Evolutionary conservation across 495 filamentous ascomycete genomes (phyloP).

Genomic region (Hypoxylon fragiforme): DNA sequence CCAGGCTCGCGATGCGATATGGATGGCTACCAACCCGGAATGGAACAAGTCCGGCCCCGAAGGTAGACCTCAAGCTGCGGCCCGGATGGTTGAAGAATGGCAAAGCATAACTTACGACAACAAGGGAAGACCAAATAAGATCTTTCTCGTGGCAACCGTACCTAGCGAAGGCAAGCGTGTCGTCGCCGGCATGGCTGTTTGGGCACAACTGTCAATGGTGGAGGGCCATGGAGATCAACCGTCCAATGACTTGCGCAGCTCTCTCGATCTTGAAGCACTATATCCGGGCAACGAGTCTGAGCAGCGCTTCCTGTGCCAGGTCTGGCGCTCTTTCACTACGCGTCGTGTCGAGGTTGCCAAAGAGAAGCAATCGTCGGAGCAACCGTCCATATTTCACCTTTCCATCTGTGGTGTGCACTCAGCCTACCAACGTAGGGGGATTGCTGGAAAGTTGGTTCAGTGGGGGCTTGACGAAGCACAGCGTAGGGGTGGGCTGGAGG

Average conservation of each 20-base stretch:
- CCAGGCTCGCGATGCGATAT: slow-evolving; percentile 46
- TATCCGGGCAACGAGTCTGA: slow-evolving; percentile 44
- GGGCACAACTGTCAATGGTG: slow-evolving; percentile 38
- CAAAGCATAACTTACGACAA: slow-evolving; percentile 31
- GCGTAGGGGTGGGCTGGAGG: slow-evolving; percentile 43
- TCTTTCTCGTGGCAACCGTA: slow-evolving; percentile 51
- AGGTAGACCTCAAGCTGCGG: slow-evolving; percentile 35
- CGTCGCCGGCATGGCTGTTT: slow-evolving; percentile 49
- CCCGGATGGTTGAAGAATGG: slow-evolving; percentile 40
- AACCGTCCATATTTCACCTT: slow-evolving; percentile 43
- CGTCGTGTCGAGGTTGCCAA: slow-evolving; percentile 39
- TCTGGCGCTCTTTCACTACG: slow-evolving; percentile 33
- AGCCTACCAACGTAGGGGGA: slow-evolving; percentile 43
- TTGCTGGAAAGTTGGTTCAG: slow-evolving; percentile 43
- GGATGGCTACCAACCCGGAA: slow-evolving; percentile 47
- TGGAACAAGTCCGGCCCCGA: slow-evolving; percentile 43
- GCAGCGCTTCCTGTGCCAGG: slow-evolving; percentile 43
- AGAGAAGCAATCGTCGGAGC: slow-evolving; percentile 31
- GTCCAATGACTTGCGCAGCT: slow-evolving; percentile 23
- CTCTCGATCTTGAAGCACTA: slow-evolving; percentile 36
- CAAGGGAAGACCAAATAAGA: slow-evolving; percentile 43
- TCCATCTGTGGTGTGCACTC: slow-evolving; percentile 49
- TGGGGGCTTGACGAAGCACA: slow-evolving; percentile 48
- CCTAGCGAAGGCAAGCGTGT: slow-evolving; percentile 24
- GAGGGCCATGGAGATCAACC: slow-evolving; percentile 44